phyloP scores from a whole-genome alignment of 441 rosid genomes.

The Euphorbia celastroides region DNA sequence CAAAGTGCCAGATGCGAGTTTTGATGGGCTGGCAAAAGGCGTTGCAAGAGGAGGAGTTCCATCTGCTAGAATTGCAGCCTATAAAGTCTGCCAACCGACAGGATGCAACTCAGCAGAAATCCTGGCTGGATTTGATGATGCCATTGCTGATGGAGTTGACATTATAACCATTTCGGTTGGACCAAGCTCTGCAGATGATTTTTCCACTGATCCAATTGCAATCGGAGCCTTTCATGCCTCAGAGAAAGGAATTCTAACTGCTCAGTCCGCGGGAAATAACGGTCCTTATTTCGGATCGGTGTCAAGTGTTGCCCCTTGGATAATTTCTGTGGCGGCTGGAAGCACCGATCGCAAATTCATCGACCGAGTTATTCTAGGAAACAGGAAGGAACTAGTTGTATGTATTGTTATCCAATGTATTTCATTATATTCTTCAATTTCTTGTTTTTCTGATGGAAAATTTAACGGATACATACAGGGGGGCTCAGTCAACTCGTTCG shows the following conservation, averaged over 20 bases:
- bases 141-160: constrained; percentile 45
- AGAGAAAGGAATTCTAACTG: constrained; percentile 47
- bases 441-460: neutral
- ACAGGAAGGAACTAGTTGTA: too few relatives aligned
- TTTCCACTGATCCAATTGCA: constrained; percentile 39
- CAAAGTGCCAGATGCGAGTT: constrained; percentile 15
- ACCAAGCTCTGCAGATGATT: constrained; percentile 14
- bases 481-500: constrained; percentile 36
- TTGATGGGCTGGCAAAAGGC: constrained; percentile 24
- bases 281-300: constrained; percentile 44
- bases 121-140: too few relatives aligned
- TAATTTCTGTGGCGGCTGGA: constrained; percentile 61
- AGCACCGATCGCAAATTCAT: constrained; percentile 56
- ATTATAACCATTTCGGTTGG: constrained; percentile 58
- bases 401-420: neutral
- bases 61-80: constrained; percentile 32
- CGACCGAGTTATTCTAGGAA: constrained; percentile 49
- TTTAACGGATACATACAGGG: constrained; percentile 32
- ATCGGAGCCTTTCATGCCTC: constrained; percentile 65
- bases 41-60: constrained; percentile 37
- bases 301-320: constrained; percentile 62
- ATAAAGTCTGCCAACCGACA: constrained; percentile 26
- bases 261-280: constrained; percentile 63
- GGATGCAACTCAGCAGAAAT: too few relatives aligned
- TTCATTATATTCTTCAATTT: neutral